A percentile compares a stretch with the other conserved stretches of the same genome.
These are phyloP conservation scores for Coriolopsis trogii DNA, from an alignment of 1,284 basidiomycete species.

Conservation along the genomic window DNA sequence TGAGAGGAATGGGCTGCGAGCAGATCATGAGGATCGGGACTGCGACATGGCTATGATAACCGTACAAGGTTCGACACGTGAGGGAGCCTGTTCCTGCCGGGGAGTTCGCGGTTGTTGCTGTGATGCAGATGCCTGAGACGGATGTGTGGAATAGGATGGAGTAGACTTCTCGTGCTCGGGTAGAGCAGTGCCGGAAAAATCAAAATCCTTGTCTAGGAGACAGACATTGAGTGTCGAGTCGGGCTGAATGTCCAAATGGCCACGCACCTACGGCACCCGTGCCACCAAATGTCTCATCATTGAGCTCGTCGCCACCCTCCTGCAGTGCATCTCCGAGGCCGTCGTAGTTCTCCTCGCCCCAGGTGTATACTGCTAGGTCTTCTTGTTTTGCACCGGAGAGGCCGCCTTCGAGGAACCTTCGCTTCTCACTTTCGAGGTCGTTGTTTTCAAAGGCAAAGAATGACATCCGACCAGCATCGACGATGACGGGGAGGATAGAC, in stretches of 20 bases:
- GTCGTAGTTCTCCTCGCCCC: slow-evolving; percentile 90
- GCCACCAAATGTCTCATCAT: slow-evolving; percentile 95
- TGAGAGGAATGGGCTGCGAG: slow-evolving; percentile 41
- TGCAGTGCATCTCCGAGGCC: slow-evolving; percentile 87
- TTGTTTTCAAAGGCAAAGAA: slow-evolving; percentile 75
- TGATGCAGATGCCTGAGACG: slow-evolving; percentile 3
- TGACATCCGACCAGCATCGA: slow-evolving; percentile 54
- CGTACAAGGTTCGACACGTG: slow-evolving; percentile 35
- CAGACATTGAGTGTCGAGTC: slow-evolving; percentile 8
- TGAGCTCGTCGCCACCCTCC: slow-evolving; percentile 89
- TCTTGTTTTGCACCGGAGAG: slow-evolving; percentile 49
- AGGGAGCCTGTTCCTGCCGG: slow-evolving; percentile 26
- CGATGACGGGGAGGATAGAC: slow-evolving; percentile 14
- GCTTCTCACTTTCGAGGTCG: slow-evolving; percentile 65
- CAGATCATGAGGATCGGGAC: slow-evolving; percentile 37
- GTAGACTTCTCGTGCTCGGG: slow-evolving; percentile 33
- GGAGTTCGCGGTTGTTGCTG: slow-evolving; percentile 19
- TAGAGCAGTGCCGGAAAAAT: slow-evolving; percentile 67
- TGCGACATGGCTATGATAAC: slow-evolving; percentile 28
- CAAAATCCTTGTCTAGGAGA: slow-evolving; percentile 94
- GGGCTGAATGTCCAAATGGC: background rate
- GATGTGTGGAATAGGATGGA: slow-evolving; percentile 13
- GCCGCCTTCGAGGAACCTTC: slow-evolving; percentile 52
- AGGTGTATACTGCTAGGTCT: slow-evolving; percentile 84
- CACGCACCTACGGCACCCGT: slow-evolving; percentile 67